phyloP scores from a whole-genome alignment of 192 early-diverging fungal species.

The Podila epigama region DNA sequence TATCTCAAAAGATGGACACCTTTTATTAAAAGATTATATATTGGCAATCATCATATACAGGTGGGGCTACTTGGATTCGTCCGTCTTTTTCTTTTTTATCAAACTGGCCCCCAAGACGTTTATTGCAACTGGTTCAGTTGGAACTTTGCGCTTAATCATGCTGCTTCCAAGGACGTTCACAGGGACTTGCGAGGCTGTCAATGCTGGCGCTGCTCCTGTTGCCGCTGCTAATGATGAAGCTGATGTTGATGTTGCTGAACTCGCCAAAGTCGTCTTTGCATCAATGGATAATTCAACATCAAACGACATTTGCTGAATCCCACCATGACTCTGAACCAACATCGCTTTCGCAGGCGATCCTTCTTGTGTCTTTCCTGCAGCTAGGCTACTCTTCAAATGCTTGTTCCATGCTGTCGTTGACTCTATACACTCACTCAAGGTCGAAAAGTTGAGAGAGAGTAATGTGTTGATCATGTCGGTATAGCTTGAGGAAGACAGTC shows the following conservation, averaged over 20 bases:
- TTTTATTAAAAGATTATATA: too few relatives aligned
- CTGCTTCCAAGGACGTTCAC: conserved; percentile 5
- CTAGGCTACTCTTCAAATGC: conserved; percentile 6
- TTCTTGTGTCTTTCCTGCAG: background rate
- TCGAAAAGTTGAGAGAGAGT: conserved; percentile 25
- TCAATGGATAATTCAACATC: background rate
- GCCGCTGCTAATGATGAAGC: background rate
- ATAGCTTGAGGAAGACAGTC: conserved; percentile 4
- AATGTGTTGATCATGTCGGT: conserved; percentile 34
- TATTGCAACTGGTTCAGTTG: background rate
- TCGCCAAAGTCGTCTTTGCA: background rate
- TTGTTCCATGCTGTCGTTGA: conserved; percentile 18
- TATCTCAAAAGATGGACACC: too few relatives aligned
- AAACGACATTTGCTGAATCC: background rate
- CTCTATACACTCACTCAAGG: background rate
- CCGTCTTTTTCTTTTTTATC: conserved; percentile 6
- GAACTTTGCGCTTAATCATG: conserved; percentile 27
- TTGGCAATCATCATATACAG: too few relatives aligned
- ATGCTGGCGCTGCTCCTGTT: background rate
- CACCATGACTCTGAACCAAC: too few relatives aligned
- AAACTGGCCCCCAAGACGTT: conserved; percentile 10
- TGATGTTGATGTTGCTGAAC: background rate
- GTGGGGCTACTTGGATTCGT: too few relatives aligned
- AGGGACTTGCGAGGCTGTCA: background rate
- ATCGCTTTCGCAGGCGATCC: too few relatives aligned